A percentile compares a stretch with the other conserved stretches of the same genome.
phyloP scores from a whole-genome alignment of 1,284 basidiomycete genomes.

The Heterobasidion occidentale region DNA sequence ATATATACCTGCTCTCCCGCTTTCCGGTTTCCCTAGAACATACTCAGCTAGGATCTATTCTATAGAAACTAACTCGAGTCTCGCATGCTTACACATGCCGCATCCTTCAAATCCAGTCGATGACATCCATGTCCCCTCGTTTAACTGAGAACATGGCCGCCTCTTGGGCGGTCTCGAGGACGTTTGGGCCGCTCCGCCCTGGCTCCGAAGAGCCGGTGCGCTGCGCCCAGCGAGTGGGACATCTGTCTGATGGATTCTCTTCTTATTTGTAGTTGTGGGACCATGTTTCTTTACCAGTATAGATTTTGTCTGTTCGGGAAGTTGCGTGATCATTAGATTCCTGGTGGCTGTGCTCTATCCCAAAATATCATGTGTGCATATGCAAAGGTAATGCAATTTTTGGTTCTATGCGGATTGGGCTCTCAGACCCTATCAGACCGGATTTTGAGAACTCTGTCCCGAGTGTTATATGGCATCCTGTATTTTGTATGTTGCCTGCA shows the following conservation, averaged over 20 bases:
- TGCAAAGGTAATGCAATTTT: too few relatives aligned
- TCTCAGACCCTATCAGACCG: too few relatives aligned
- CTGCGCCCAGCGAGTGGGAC: constrained; percentile 52
- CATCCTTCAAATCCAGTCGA: constrained; percentile 76
- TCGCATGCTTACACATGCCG: constrained; percentile 83
- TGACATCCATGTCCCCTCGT: constrained; percentile 68
- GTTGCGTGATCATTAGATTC: not conserved
- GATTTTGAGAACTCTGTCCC: too few relatives aligned
- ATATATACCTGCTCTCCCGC: constrained; percentile 27
- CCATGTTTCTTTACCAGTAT: not conserved
- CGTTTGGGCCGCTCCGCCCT: constrained; percentile 44
- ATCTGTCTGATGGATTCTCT: constrained; percentile 70
- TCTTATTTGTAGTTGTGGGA: not conserved
- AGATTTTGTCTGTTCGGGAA: not conserved
- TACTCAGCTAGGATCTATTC: constrained; percentile 87
- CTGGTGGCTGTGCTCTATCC: not conserved
- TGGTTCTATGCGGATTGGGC: too few relatives aligned
- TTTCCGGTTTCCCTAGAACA: constrained; percentile 51
- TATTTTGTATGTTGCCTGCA: too few relatives aligned
- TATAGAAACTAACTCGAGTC: constrained; percentile 86
- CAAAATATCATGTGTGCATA: too few relatives aligned
- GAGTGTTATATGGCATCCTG: too few relatives aligned
- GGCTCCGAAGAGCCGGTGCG: constrained; percentile 28
- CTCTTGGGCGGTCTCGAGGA: constrained; percentile 52
- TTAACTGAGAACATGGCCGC: constrained; percentile 63